Evolutionary conservation across 768 basidiomycete genomes (phyloP).

Genomic region (Trametes villosa): DNA sequence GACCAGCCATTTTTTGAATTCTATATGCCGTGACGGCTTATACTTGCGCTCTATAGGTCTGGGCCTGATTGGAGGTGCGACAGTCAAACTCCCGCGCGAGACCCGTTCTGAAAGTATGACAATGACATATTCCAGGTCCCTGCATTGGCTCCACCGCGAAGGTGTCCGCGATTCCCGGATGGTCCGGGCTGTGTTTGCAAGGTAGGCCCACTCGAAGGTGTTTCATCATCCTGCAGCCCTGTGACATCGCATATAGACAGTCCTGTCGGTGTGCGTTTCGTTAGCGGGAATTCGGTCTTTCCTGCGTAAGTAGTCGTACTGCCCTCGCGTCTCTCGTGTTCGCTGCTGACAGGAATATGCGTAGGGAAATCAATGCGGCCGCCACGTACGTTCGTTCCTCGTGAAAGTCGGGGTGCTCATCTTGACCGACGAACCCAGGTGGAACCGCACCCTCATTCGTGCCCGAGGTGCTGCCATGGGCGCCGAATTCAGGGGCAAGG

Average conservation of each 20-base stretch:
- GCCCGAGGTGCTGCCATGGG: slow-evolving; percentile 80
- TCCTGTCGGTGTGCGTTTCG: slow-evolving; percentile 47
- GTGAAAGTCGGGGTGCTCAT: background rate
- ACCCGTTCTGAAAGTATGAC: background rate
- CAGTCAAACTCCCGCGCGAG: background rate
- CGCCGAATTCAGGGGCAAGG: slow-evolving; percentile 83
- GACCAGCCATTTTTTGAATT: background rate
- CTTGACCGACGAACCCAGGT: slow-evolving; percentile 44
- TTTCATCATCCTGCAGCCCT: too few species aligned
- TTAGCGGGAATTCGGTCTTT: slow-evolving; percentile 45
- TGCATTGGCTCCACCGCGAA: slow-evolving; percentile 31
- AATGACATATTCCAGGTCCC: slow-evolving; percentile 9
- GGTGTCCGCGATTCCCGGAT: slow-evolving; percentile 25
- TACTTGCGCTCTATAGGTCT: background rate
- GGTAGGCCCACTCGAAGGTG: too few species aligned
- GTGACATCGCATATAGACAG: slow-evolving; percentile 28
- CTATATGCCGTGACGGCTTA: background rate
- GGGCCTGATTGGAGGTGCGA: slow-evolving; percentile 22
- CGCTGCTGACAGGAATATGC: background rate
- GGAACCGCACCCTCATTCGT: slow-evolving; percentile 79
- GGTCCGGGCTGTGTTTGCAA: slow-evolving; percentile 29
- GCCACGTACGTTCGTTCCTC: slow-evolving; percentile 70
- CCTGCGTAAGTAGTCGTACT: slow-evolving; percentile 37
- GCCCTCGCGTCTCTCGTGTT: background rate
- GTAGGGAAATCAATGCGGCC: slow-evolving; percentile 56